Evolutionary conservation across 225 moss, liverwort and hornwort genomes (phyloP), one percentile per base, ranked within the genome.

Genomic region (Antitrichia curtipendula): DNA sequence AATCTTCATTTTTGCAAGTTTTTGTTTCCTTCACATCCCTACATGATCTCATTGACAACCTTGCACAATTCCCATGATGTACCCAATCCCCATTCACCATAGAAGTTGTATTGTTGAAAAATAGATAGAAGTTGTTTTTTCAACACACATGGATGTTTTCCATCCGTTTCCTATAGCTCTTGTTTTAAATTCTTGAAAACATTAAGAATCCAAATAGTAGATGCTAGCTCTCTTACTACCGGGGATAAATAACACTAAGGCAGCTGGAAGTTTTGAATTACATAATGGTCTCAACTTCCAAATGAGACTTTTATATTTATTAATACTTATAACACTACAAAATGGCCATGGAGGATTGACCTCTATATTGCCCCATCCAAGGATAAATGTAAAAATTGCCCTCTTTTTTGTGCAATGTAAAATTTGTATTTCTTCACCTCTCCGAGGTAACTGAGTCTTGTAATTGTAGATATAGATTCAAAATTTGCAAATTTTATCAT

Each of bases 121-220:
- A 32, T 1, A 49, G 1, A 45, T 1, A 2, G 2, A 47, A 13
- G 2, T 10, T 7, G 1, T 0, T 47, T 47, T 18, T 31, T 7
- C 19, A 31, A 47, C 7, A 12, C 2, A 31, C 7, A 47, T 47
- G 12, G 2, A 36, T 22, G 14, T 52, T 5, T 8, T 34, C 32
- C 36, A 52, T 36, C 1, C 0, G 0, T 52, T 22, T 52, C 3
- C 0, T 13, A 0, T 52, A 13, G 2, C 13, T 50, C 4, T 0
- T 4, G 0, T 2, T 12, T 0, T 21, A 32, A 32, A 3, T 5
- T 52, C 34, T 50, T 50, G 7, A 32, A 49, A 73, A 11, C 7
- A 73, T 7, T 31, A 4, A 19, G 19, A 7, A 18, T 73, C 11
- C 19, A 7, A 31, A 9, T 3, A 43, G 15, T 27, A 2, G 16